Percentiles rank a stretch among this genome's conserved stretches.
Conservation (phyloP, 768 basidiomycete genomes). For the Dioszegia aurantiaca region DNA sequence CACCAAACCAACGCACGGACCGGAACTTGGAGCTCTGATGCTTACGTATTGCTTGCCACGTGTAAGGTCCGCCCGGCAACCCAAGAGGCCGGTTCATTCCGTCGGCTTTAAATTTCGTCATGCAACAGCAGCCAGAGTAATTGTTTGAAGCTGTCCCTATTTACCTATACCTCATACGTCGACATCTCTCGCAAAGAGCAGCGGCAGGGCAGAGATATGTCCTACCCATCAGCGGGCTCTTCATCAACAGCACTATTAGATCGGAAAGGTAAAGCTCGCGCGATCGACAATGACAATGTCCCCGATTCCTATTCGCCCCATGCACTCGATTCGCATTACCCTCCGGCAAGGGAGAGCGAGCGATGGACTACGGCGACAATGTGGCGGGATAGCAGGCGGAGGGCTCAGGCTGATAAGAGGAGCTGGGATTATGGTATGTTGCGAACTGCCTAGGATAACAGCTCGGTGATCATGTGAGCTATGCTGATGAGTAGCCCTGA, state of each 20-base stretch:
- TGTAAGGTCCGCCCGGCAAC: no score
- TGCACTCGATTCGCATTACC: constrained; percentile 3
- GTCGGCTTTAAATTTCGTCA: no score
- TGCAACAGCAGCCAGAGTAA: no score
- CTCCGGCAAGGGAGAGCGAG: constrained; percentile 33
- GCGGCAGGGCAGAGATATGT: background rate
- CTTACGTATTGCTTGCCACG: no score
- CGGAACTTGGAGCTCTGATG: no score
- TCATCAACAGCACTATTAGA: no score
- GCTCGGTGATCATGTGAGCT: background rate
- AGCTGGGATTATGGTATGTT: constrained; percentile 52
- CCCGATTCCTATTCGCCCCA: constrained; percentile 1
- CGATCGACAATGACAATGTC: background rate
- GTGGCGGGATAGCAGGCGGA: constrained; percentile 44
- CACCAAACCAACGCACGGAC: no score
- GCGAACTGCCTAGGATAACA: no score
- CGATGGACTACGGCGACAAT: constrained; percentile 26
- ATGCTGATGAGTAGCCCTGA: constrained; percentile 56
- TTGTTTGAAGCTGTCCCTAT: no score
- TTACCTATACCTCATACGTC: no score
- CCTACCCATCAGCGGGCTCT: background rate
- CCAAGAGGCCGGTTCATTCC: no score
- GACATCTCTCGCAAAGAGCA: no score
- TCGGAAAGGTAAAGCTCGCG: constrained; percentile 5
- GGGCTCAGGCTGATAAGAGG: constrained; percentile 47